phyloP scores from a whole-genome alignment of 148 eudicot species.

The Nepenthes gracilis region DNA sequence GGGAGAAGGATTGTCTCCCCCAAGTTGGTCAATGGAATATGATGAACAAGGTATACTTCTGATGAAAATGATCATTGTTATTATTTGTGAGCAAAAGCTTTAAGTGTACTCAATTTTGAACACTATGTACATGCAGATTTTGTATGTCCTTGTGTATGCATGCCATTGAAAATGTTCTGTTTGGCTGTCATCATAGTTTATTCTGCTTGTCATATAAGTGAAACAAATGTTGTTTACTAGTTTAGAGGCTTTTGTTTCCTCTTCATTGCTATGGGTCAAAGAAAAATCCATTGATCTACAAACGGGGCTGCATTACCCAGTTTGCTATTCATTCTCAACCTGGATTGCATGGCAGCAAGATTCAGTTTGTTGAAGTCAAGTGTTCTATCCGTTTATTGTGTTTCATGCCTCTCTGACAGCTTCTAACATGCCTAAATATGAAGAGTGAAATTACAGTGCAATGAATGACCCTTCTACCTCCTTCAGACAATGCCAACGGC shows the following conservation, averaged over 20 bases:
- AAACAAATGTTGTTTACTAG: not conserved
- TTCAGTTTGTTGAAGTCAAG: no score
- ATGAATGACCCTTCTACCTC: no score
- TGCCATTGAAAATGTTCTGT: not conserved
- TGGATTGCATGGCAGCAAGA: not conserved
- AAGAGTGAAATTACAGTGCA: no score
- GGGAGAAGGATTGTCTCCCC: conserved; percentile 24
- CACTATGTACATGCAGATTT: no score
- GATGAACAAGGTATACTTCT: conserved; percentile 26
- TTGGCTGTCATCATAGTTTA: not conserved
- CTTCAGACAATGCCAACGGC: no score
- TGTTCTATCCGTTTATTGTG: no score
- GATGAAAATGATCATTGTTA: not conserved
- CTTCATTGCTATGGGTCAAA: not conserved
- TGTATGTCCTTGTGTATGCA: not conserved
- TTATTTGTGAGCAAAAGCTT: no score
- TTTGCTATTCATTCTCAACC: not conserved
- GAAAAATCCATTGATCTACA: not conserved
- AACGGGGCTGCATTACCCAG: not conserved
- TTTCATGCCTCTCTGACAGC: no score
- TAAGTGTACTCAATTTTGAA: no score
- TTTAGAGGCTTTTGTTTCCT: not conserved
- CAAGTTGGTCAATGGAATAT: conserved; percentile 39
- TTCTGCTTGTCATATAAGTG: not conserved
- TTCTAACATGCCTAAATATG: no score